These are phyloP conservation scores for Turnera subulata DNA, from an alignment of 345 rosid genomes.

Conservation along the genomic window DNA sequence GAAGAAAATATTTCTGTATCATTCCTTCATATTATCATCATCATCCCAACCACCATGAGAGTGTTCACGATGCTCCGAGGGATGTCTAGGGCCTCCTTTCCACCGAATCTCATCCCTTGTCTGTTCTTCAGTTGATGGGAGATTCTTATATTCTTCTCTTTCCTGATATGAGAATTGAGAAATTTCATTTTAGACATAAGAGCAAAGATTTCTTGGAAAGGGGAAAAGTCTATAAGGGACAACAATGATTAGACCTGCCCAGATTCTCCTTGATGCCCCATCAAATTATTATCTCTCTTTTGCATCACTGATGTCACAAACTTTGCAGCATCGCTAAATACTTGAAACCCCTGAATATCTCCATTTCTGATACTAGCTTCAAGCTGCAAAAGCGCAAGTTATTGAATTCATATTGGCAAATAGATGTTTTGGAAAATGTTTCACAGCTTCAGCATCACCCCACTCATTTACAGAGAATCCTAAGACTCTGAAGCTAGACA, in stretches of 20 bases:
- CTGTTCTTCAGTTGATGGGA: conserved; percentile 37
- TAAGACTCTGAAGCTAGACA: not conserved
- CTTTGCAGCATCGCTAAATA: conserved; percentile 39
- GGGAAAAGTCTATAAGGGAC: not conserved
- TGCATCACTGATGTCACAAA: conserved; percentile 27
- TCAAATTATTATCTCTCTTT: conserved; percentile 25
- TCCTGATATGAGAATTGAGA: conserved; percentile 27
- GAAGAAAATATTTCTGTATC: conserved; percentile 7
- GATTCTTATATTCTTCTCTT: conserved; percentile 23
- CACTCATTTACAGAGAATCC: not conserved
- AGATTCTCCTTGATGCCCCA: conserved; percentile 25
- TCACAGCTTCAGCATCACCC: not conserved
- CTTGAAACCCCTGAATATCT: conserved; percentile 57
- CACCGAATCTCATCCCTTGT: conserved; percentile 26
- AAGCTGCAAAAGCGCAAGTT: conserved; percentile 34
- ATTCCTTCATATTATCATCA: conserved; percentile 19
- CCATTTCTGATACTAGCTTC: conserved; percentile 83
- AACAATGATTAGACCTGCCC: conserved; percentile 32
- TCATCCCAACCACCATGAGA: conserved; percentile 37
- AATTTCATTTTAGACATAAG: conserved; percentile 2
- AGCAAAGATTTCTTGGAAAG: not conserved
- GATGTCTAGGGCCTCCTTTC: conserved; percentile 31
- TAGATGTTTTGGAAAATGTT: too few relatives aligned
- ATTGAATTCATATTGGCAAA: not conserved
- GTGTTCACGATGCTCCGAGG: conserved; percentile 24